A percentile compares a stretch with the other conserved stretches of the same genome.
Evolutionary conservation across 805 yeast genomes (phyloP).

Genomic region (Zygosaccharomyces kombuchaensis): DNA sequence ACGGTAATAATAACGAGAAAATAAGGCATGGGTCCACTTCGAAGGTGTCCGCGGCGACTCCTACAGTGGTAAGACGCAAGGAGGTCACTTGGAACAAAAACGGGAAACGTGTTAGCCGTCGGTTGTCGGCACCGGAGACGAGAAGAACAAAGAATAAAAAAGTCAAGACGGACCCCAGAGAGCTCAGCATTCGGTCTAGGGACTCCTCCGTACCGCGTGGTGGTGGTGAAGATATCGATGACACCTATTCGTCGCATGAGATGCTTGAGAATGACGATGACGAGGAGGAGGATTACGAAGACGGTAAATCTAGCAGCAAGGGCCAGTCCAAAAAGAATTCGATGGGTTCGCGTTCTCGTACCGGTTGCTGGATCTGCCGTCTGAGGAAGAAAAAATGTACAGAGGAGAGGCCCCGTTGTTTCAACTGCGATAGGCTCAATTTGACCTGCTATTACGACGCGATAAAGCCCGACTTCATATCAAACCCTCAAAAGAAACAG

Average conservation of each 20-base stretch:
- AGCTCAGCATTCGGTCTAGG: not conserved
- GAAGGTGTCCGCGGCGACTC: not conserved
- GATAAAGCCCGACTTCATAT: conserved; percentile 53
- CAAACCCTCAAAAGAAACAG: conserved; percentile 38
- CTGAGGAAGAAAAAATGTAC: conserved; percentile 69
- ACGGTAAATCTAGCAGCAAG: conserved; percentile 17
- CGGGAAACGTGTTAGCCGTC: conserved; percentile 29
- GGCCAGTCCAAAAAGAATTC: conserved; percentile 17
- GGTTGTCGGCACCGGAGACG: conserved; percentile 17
- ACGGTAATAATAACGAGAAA: conserved; percentile 4
- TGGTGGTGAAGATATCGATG: conserved; percentile 11
- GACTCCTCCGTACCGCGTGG: conserved; percentile 2
- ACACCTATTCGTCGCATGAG: conserved; percentile 5
- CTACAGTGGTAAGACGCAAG: conserved; percentile 8
- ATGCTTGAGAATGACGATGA: conserved; percentile 10
- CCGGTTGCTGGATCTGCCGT: conserved; percentile 79
- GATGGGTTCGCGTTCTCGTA: conserved; percentile 42
- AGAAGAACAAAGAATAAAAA: conserved; percentile 6
- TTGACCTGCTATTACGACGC: conserved; percentile 52
- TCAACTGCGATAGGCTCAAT: conserved; percentile 53
- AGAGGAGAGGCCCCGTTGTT: conserved; percentile 58
- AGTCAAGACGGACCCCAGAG: conserved; percentile 1
- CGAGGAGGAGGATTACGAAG: conserved; percentile 16
- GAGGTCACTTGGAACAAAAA: conserved; percentile 36
- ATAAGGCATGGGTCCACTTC: conserved; percentile 3